These are phyloP conservation scores for Pythium coloratum DNA, from an alignment of 352 stramenopile genomes.

Conservation along the genomic window DNA sequence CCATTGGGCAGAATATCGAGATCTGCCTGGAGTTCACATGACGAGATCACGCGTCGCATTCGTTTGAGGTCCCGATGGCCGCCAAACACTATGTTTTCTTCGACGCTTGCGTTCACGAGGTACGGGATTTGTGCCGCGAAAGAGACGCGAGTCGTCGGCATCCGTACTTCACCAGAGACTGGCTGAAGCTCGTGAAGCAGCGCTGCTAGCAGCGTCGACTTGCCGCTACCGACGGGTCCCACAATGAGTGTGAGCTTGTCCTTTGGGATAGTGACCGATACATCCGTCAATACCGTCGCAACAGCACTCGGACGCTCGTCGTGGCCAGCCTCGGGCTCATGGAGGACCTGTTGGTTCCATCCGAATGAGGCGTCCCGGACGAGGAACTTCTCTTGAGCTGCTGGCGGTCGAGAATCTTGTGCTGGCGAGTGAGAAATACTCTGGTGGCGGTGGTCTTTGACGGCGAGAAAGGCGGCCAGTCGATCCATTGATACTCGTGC, in stretches of 20 bases:
- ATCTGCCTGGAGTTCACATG: slow-evolving; percentile 54
- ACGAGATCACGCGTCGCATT: slow-evolving; percentile 50
- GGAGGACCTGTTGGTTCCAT: slow-evolving; percentile 24
- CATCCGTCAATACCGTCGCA: slow-evolving; percentile 17
- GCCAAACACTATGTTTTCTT: slow-evolving; percentile 93
- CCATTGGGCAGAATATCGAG: slow-evolving; percentile 52
- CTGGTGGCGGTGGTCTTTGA: slow-evolving; percentile 10
- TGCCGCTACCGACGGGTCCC: slow-evolving; percentile 93
- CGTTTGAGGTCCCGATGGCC: slow-evolving; percentile 35
- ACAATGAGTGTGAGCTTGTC: slow-evolving; percentile 93
- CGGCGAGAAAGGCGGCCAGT: slow-evolving; percentile 51
- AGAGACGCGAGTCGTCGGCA: slow-evolving; percentile 49
- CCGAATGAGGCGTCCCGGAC: slow-evolving; percentile 51
- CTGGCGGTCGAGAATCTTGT: not conserved
- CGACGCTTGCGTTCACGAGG: slow-evolving; percentile 90
- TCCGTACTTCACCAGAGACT: slow-evolving; percentile 40
- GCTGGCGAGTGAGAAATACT: not conserved
- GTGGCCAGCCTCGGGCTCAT: not conserved
- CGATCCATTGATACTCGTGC: slow-evolving; percentile 60
- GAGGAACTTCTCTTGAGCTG: not conserved
- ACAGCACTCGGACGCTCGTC: not conserved
- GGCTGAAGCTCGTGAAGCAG: slow-evolving; percentile 94
- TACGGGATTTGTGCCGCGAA: slow-evolving; percentile 91
- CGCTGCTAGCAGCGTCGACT: slow-evolving; percentile 93
- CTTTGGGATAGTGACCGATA: slow-evolving; percentile 78